Evolutionary conservation across 148 eudicot genomes (phyloP), one percentile per base, ranked within the genome.

Genomic region (Silene latifolia): DNA sequence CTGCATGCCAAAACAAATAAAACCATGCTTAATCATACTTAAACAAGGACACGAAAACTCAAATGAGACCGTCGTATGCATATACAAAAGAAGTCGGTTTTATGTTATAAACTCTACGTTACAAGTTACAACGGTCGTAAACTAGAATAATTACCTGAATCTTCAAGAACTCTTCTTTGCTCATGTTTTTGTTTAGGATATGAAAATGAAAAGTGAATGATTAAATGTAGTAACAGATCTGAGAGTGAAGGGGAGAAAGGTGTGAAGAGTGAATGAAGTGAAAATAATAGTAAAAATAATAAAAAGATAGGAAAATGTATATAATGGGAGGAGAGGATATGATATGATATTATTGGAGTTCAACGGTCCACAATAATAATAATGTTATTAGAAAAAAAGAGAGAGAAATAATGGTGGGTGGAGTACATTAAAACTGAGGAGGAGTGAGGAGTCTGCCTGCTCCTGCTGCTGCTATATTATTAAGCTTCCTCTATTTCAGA

Each of bases 131-230:
- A 48, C 0, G 53, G 53, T 48, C 0, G 12, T 48, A 48, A 2
- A 48, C 3, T 2, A 48, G 53, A 48, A 21, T 27, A 1, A 14
- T 1, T 19, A 44, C 58, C 18, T 32, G n/a, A 17, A 76, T 90
- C 89, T 90, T 93, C 86, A 93, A 83, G 69, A 90, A 87, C 88
- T 93, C 98, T 86, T 93, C 98, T 90, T 93, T 93, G 76, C 96
- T 93, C 98, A 93, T 93, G n/a, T 69, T 73, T 63, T 8, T 67
- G 57, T n/a, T 29, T 4, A 35, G 39, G 0, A 35, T 1, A 35
- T 35, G 6, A 4, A 35, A 35, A 35, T 35, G 39, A 35, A 0
- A 35, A 35, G 39, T 35, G 39, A 35, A 4, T 9, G 54, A 48
- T 48, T 48, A 51, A 51, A 51, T 13, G 56, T 13, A 7, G 17